A percentile compares a stretch with the other conserved stretches of the same genome.
These are phyloP conservation scores for Fusarium stilboides DNA, from an alignment of 2,329 filamentous ascomycete genomes.

Conservation along the genomic window DNA sequence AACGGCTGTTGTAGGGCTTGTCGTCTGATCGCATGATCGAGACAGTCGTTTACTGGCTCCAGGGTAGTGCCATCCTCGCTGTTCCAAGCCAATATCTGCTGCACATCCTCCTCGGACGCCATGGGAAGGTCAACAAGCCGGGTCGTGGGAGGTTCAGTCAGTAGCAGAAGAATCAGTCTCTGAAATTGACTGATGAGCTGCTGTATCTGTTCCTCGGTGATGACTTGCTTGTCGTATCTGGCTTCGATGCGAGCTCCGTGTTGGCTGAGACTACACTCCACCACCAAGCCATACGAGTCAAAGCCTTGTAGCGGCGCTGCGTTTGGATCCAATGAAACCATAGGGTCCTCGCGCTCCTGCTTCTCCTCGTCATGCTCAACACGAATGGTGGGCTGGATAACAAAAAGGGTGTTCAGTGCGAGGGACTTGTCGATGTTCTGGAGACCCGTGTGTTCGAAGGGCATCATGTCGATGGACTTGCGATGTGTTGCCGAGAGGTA, in stretches of 20 bases:
- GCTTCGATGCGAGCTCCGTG: slow-evolving; percentile 7
- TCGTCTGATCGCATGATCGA: slow-evolving; percentile 26
- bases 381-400: slow-evolving; percentile 11
- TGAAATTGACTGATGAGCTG: slow-evolving; percentile 12
- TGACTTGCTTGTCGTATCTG: slow-evolving; percentile 13
- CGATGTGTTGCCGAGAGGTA: neutral
- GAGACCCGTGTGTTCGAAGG: slow-evolving; percentile 4
- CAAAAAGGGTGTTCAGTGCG: slow-evolving; percentile 11
- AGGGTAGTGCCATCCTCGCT: slow-evolving; percentile 5
- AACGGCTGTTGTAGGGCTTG: slow-evolving; percentile 17
- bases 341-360: slow-evolving; percentile 6
- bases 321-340: slow-evolving; percentile 12
- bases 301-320: slow-evolving; percentile 11
- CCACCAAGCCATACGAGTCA: slow-evolving; percentile 11
- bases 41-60: slow-evolving; percentile 8
- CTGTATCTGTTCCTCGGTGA: slow-evolving; percentile 7
- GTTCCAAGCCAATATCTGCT: slow-evolving; percentile 15
- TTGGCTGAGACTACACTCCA: slow-evolving; percentile 10
- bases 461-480: slow-evolving; percentile 1
- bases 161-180: slow-evolving; percentile 13
- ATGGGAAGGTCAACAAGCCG: slow-evolving; percentile 13
- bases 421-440: slow-evolving; percentile 1
- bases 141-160: slow-evolving; percentile 10
- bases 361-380: slow-evolving; percentile 8
- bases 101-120: slow-evolving; percentile 10